Evolutionary conservation across 257 asterid genomes (phyloP).

Genomic region (Lycium ferocissimum): DNA sequence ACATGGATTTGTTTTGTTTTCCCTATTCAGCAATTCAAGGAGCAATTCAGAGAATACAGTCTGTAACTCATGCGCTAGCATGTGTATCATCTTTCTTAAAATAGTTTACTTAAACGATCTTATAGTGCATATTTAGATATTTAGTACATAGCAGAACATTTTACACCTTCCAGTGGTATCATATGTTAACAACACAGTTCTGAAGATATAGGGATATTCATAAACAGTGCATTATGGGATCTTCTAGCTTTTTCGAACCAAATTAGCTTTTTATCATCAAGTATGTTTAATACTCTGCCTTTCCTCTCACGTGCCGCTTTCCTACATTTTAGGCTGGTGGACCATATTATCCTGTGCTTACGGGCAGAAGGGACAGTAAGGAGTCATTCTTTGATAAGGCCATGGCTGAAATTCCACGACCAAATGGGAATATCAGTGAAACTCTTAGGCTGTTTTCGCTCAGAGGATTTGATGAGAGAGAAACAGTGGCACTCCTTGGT

Average conservation of each 20-base stretch:
- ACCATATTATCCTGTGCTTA: conserved; percentile 44
- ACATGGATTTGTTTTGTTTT: neutral
- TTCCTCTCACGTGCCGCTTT: neutral
- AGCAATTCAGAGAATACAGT: neutral
- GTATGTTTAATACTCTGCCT: neutral
- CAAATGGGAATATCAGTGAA: conserved; percentile 38
- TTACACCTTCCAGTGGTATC: neutral
- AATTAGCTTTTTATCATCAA: neutral
- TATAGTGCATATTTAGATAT: neutral
- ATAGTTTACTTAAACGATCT: neutral
- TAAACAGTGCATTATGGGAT: neutral
- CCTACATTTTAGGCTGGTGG: conserved; percentile 45
- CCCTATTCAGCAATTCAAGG: neutral
- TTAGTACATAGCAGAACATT: neutral
- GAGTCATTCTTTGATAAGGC: conserved; percentile 38
- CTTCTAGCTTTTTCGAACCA: neutral
- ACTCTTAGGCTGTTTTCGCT: conserved; percentile 37
- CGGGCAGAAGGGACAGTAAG: conserved; percentile 45
- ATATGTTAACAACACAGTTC: neutral
- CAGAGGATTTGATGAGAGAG: conserved; percentile 45
- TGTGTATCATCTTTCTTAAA: neutral
- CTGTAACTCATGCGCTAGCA: neutral
- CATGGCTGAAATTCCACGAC: conserved; percentile 42
- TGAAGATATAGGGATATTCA: neutral
- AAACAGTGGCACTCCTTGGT: conserved; percentile 47